Conservation (phyloP, 2,329 filamentous ascomycete species). For the Diaporthe helianthi region DNA sequence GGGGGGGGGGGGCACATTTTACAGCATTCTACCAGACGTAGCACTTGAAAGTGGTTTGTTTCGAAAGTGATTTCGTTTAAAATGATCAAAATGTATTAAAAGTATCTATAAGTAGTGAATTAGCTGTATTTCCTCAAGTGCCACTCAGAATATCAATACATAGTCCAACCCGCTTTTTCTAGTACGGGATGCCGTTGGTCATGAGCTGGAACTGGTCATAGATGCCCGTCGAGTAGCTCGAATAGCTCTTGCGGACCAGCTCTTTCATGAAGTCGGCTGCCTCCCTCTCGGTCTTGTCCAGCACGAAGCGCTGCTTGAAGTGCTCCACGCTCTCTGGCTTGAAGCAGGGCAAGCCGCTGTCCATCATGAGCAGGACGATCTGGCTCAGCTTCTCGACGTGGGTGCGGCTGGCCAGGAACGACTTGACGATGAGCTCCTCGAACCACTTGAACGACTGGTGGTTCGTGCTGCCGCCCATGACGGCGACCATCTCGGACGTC, state of each 20-base stretch:
- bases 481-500: slow-evolving; percentile 96
- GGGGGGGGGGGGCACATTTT: too few species aligned
- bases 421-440: slow-evolving; percentile 94
- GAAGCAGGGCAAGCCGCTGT: slow-evolving; percentile 95
- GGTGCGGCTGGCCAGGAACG: slow-evolving; percentile 86
- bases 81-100: not conserved
- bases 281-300: slow-evolving; percentile 90
- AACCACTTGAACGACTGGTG: slow-evolving; percentile 95
- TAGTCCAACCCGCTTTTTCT: slow-evolving; percentile 39
- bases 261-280: slow-evolving; percentile 94
- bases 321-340: slow-evolving; percentile 94
- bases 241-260: slow-evolving; percentile 87
- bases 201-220: slow-evolving; percentile 98
- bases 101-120: not conserved
- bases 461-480: slow-evolving; percentile 89
- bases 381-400: slow-evolving; percentile 89
- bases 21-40: not conserved
- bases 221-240: slow-evolving; percentile 88
- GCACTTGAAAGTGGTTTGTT: not conserved
- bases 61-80: not conserved
- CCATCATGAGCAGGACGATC: slow-evolving; percentile 93
- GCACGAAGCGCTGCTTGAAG: slow-evolving; percentile 89
- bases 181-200: slow-evolving; percentile 97
- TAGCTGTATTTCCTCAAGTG: slow-evolving; percentile 5
- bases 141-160: not conserved